Evolutionary conservation across 257 asterid species (phyloP).

Genomic region (Verbascum thapsus): DNA sequence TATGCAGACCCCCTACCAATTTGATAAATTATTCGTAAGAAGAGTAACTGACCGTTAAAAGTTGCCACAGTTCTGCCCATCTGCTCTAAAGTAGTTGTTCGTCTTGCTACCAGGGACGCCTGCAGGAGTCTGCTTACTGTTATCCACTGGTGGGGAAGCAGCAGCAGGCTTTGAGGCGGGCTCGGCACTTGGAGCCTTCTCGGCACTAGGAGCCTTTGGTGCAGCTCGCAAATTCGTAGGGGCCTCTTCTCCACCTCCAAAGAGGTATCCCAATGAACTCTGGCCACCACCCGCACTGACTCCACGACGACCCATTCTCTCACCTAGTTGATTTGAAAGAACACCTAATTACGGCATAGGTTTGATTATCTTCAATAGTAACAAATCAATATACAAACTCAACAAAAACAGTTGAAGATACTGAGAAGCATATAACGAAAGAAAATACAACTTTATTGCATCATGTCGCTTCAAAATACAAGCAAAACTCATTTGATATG

Average conservation of each 20-base stretch:
- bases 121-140: constrained; percentile 45
- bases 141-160: constrained; percentile 34
- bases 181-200: constrained; percentile 31
- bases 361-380: too few relatives aligned
- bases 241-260: constrained; percentile 51
- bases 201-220: constrained; percentile 31
- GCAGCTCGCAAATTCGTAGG: constrained; percentile 33
- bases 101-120: constrained; percentile 41
- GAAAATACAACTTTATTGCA: too few relatives aligned
- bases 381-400: too few relatives aligned
- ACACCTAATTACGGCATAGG: too few relatives aligned
- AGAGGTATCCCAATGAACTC: constrained; percentile 67
- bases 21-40: background rate
- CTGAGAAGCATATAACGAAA: too few relatives aligned
- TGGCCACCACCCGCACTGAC: constrained; percentile 69
- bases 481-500: too few relatives aligned
- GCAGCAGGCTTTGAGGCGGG: constrained; percentile 34
- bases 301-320: constrained; percentile 58
- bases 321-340: background rate
- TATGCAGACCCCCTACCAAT: too few relatives aligned
- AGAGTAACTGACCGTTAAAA: constrained; percentile 44
- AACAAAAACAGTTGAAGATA: too few relatives aligned
- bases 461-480: too few relatives aligned
- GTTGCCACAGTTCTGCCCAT: constrained; percentile 63
- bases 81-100: constrained; percentile 54